phyloP scores from a whole-genome alignment of 257 asterid genomes.

The Linderniella brevidens region DNA sequence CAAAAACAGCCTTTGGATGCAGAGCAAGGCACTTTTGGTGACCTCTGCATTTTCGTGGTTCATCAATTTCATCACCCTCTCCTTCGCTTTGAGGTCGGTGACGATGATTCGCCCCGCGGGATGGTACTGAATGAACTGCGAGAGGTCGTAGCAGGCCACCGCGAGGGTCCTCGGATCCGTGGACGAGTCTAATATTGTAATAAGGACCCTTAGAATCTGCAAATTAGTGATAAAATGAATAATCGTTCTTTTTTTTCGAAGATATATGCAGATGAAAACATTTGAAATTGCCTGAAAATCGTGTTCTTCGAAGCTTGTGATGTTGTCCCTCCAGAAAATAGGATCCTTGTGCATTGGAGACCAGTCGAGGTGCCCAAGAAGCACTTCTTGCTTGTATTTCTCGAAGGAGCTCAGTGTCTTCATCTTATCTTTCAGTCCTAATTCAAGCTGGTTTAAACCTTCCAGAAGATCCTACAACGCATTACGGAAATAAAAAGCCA shows the following conservation, averaged over 20 bases:
- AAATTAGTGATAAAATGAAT: too few relatives aligned
- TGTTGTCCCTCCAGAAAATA: slow-evolving; percentile 64
- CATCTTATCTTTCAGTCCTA: slow-evolving; percentile 58
- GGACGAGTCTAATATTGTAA: slow-evolving; percentile 69
- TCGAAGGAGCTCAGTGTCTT: slow-evolving; percentile 66
- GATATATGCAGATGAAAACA: neutral
- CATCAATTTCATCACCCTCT: slow-evolving; percentile 52
- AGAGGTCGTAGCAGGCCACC: slow-evolving; percentile 50
- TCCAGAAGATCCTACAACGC: slow-evolving; percentile 65
- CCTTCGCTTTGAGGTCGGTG: slow-evolving; percentile 54
- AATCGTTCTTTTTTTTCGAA: neutral
- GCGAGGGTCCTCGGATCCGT: slow-evolving; percentile 25
- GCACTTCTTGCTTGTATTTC: slow-evolving; percentile 72
- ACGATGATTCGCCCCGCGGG: slow-evolving; percentile 52
- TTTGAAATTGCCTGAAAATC: slow-evolving; percentile 50
- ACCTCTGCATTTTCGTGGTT: slow-evolving; percentile 44
- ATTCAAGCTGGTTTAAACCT: slow-evolving; percentile 61
- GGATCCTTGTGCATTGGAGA: slow-evolving; percentile 91
- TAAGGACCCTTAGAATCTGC: slow-evolving; percentile 74
- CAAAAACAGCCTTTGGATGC: slow-evolving; percentile 55
- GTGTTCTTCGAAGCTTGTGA: slow-evolving; percentile 57
- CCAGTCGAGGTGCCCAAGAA: slow-evolving; percentile 89
- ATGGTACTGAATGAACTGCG: slow-evolving; percentile 52
- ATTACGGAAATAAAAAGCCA: neutral
- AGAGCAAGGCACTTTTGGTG: slow-evolving; percentile 45